phyloP scores from a whole-genome alignment of 257 asterid genomes.

The Solanum pinnatisectum region DNA sequence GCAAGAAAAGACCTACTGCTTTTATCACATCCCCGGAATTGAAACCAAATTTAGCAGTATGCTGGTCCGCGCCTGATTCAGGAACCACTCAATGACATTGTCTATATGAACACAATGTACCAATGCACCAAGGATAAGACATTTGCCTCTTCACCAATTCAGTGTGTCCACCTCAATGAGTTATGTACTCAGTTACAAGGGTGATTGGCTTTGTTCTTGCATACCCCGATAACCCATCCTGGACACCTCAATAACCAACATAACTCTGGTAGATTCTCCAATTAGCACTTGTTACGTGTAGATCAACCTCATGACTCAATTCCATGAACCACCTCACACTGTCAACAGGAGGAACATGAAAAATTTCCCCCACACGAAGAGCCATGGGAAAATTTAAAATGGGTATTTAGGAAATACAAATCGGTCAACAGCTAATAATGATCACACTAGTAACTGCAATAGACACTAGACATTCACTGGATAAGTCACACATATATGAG shows the following conservation, averaged over 20 bases:
- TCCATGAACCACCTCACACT: background rate
- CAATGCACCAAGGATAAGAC: background rate
- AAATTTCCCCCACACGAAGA: background rate
- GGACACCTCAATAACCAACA: background rate
- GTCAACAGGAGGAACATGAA: background rate
- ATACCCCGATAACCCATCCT: background rate
- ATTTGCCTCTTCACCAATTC: background rate
- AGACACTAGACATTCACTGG: background rate
- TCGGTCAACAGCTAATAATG: background rate
- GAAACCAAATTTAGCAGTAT: background rate
- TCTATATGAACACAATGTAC: background rate
- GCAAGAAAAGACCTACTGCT: background rate
- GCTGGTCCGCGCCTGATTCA: background rate
- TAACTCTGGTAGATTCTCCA: background rate
- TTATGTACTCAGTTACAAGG: background rate
- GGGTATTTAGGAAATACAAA: background rate
- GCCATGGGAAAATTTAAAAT: background rate
- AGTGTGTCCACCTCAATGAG: background rate
- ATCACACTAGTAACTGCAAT: background rate
- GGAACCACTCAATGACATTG: background rate
- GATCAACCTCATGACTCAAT: background rate
- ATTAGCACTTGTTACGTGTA: background rate
- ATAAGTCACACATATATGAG: background rate
- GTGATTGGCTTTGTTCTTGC: background rate
- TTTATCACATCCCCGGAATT: background rate